phyloP scores from a whole-genome alignment of 129 eudicot species.

The Artemisia tridentata region DNA sequence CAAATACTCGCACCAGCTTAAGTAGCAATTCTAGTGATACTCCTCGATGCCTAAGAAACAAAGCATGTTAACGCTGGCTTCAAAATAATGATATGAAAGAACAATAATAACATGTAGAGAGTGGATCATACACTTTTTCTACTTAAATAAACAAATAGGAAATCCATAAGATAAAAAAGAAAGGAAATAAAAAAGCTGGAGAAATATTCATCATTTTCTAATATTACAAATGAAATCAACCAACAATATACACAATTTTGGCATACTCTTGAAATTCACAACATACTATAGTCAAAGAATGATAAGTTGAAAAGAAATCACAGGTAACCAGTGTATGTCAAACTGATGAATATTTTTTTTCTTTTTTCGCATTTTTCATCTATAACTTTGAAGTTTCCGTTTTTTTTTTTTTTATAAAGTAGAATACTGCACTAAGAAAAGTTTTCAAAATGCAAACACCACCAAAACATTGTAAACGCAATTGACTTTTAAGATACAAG shows the following conservation, averaged over 20 bases:
- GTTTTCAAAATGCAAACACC: neutral
- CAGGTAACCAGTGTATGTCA: neutral
- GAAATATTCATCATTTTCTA: neutral
- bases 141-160: neutral
- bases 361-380: neutral
- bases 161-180: neutral
- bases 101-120: neutral
- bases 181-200: too few relatives aligned
- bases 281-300: neutral
- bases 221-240: neutral
- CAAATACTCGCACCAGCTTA: conserved; percentile 84
- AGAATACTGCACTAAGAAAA: neutral
- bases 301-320: too few relatives aligned
- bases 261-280: conserved; percentile 12
- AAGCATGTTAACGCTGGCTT: conserved; percentile 2
- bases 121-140: neutral
- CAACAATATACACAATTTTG: neutral
- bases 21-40: conserved; percentile 80
- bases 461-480: neutral
- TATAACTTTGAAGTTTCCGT: neutral
- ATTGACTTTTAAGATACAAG: neutral
- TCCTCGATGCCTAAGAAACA: conserved; percentile 53
- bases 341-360: neutral
- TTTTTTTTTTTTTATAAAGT: neutral
- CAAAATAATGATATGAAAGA: neutral